phyloP scores from a whole-genome alignment of 257 asterid species.

The Oldenlandia corymbosa region DNA sequence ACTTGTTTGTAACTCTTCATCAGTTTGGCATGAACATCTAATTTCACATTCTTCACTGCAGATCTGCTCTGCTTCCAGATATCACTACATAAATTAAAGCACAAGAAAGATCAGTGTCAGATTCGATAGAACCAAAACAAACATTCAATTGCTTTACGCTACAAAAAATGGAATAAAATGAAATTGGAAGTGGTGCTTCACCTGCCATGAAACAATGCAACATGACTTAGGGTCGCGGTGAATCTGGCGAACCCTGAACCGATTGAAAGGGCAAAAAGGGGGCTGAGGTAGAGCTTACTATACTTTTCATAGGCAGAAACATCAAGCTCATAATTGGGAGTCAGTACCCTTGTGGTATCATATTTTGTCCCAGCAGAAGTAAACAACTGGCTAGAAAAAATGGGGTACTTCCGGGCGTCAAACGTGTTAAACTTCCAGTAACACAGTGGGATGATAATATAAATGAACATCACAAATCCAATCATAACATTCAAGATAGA shows the following conservation, averaged over 20 bases:
- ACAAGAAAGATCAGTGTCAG: not conserved
- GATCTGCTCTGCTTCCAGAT: slow-evolving; percentile 83
- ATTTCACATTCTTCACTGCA: slow-evolving; percentile 56
- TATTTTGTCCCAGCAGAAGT: slow-evolving; percentile 66
- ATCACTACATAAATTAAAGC: slow-evolving; percentile 32
- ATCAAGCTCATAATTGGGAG: slow-evolving; percentile 78
- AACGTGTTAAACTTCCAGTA: slow-evolving; percentile 94
- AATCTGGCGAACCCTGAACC: slow-evolving; percentile 97
- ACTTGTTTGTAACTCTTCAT: slow-evolving; percentile 85
- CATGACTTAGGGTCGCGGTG: slow-evolving; percentile 88
- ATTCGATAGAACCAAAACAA: not conserved
- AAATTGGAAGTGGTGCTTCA: slow-evolving; percentile 19
- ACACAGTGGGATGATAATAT: slow-evolving; percentile 81
- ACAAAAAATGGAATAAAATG: too few species aligned
- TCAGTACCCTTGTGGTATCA: slow-evolving; percentile 69
- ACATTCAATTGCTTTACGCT: too few species aligned
- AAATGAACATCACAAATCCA: slow-evolving; percentile 87
- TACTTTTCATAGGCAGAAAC: slow-evolving; percentile 61
- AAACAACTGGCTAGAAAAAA: slow-evolving; percentile 77
- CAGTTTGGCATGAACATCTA: slow-evolving; percentile 68
- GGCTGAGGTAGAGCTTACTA: slow-evolving; percentile 95
- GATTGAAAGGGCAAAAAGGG: slow-evolving; percentile 86
- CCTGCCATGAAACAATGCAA: slow-evolving; percentile 91
- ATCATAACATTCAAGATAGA: slow-evolving; percentile 71
- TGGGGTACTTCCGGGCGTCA: slow-evolving; percentile 87